Evolutionary conservation across 2,329 filamentous ascomycete species (phyloP).

Genomic region (Ophiostoma quercus): DNA sequence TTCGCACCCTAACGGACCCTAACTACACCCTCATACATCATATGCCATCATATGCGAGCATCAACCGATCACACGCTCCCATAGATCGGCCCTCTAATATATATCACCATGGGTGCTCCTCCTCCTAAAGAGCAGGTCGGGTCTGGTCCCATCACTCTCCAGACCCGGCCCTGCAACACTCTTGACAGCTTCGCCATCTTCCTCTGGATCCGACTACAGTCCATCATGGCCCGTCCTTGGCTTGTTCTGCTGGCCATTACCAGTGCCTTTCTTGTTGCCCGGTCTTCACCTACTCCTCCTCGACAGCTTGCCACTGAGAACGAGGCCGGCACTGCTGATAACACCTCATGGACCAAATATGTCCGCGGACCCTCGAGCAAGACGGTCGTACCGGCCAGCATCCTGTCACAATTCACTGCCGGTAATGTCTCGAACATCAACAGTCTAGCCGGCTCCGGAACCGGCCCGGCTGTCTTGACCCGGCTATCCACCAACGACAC

Average conservation of each 20-base stretch:
- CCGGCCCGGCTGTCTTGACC: constrained; percentile 34
- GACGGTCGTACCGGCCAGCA: constrained; percentile 33
- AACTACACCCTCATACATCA: not conserved
- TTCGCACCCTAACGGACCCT: not conserved
- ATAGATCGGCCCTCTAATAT: not conserved
- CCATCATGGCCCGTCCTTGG: constrained; percentile 14
- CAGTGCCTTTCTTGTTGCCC: constrained; percentile 8
- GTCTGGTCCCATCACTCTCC: not conserved
- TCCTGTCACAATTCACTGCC: constrained; percentile 32
- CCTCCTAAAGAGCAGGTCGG: not conserved
- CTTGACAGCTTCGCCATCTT: not conserved
- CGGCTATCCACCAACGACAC: constrained; percentile 27
- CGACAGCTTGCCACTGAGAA: constrained; percentile 16
- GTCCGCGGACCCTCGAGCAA: constrained; percentile 36
- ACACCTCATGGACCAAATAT: constrained; percentile 37
- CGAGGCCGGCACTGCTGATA: constrained; percentile 15
- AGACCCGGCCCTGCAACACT: not conserved
- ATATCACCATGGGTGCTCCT: constrained; percentile 10
- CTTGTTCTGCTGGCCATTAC: constrained; percentile 8
- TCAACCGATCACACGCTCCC: not conserved
- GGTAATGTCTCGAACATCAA: constrained; percentile 40
- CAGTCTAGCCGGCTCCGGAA: constrained; percentile 32
- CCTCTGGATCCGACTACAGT: not conserved
- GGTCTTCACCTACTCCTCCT: not conserved
- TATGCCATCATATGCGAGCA: not conserved